Base-by-base conservation (phyloP, 352 stramenopile genomes). In the Globisporangium carolinianum region DNA sequence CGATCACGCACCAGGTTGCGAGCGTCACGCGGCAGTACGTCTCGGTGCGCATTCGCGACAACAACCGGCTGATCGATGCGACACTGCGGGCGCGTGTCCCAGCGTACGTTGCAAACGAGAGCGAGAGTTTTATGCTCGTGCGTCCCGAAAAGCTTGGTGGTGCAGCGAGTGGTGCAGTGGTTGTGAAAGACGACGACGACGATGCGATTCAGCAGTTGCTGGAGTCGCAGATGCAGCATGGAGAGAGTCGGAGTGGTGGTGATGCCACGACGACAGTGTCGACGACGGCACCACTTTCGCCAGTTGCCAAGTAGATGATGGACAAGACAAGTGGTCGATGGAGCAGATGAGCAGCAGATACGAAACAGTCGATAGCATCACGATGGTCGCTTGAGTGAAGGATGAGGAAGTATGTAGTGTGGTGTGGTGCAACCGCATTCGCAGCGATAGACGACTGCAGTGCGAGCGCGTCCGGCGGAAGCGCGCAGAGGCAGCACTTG, bases 1-100 rank as follows among this genome's bases (percentile, higher is more conserved):
- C 81, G 18, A 91, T 93, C 55, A 91, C 83, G 47, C 80, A 93
- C 57, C 83, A 93, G 52, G 83, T 93, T 32, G 83, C 83, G 57
- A 89, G 79, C 58, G 78, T 91, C 51, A 93, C 83, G 24, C 72
- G 83, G 37, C 76, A 91, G 57, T 91, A 91, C 60, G 81, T 93
- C 8, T 86, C 73, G 7, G 77, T 89, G 52, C 79, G 79, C 37
- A 90, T 92, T 50, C 79, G 78, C 53, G 82, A 92, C 60, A 92
- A 92, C 63, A 92, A 91, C 51, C 77, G 82, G 2, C 63, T 91
- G 54, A 66, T 91, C 36, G 82, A 91, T 51, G 79, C 81, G 35
- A 87, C 79, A n/a, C 51, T 91, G 45, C 79, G 79, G 8, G 82
- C 82, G 5, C 75, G 82, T 9, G 72, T 89, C 32, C 79, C 82